A percentile compares a stretch with the other conserved stretches of the same genome.
Evolutionary conservation across 2,329 filamentous ascomycete species (phyloP).

Genomic region (Pseudophaeomoniella oleicola): DNA sequence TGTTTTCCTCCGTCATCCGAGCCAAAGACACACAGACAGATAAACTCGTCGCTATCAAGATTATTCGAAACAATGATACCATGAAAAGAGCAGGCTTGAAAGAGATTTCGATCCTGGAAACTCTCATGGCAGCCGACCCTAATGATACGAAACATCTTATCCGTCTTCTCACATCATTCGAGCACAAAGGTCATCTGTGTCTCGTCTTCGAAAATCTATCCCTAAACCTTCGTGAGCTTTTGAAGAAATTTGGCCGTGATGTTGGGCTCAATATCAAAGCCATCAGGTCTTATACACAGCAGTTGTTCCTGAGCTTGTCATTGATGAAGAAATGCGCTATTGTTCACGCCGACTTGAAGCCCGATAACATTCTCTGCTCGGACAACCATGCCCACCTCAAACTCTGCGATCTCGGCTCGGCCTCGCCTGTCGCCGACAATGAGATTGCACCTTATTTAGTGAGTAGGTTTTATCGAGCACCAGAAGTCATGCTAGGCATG

Average conservation of each 20-base stretch:
- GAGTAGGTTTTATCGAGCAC: constrained; percentile 91
- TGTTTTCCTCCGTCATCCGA: constrained; percentile 92
- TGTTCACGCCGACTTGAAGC: constrained; percentile 90
- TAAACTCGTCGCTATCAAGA: constrained; percentile 84
- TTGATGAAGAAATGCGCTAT: constrained; percentile 87
- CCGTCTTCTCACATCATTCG: constrained; percentile 72
- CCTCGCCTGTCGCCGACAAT: constrained; percentile 77
- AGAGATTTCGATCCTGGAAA: constrained; percentile 84
- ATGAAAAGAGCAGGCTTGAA: constrained; percentile 84
- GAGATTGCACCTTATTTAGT: constrained; percentile 91
- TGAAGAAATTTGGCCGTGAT: constrained; percentile 92
- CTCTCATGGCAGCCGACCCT: constrained; percentile 70
- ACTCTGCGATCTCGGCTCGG: constrained; percentile 93
- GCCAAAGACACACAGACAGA: constrained; percentile 64
- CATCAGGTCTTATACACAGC: constrained; percentile 77
- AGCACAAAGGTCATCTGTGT: constrained; percentile 88
- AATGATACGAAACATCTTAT: constrained; percentile 88
- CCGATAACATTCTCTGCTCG: constrained; percentile 91
- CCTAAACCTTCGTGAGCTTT: constrained; percentile 80
- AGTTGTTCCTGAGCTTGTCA: constrained; percentile 81
- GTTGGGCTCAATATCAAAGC: constrained; percentile 81
- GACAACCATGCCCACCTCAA: constrained; percentile 75
- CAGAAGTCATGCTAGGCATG: constrained; percentile 95
- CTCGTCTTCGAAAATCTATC: constrained; percentile 92
- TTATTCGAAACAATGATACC: constrained; percentile 91